Evolutionary conservation across 1,284 basidiomycete genomes (phyloP).

Genomic region (Tylopilus orsonianus): DNA sequence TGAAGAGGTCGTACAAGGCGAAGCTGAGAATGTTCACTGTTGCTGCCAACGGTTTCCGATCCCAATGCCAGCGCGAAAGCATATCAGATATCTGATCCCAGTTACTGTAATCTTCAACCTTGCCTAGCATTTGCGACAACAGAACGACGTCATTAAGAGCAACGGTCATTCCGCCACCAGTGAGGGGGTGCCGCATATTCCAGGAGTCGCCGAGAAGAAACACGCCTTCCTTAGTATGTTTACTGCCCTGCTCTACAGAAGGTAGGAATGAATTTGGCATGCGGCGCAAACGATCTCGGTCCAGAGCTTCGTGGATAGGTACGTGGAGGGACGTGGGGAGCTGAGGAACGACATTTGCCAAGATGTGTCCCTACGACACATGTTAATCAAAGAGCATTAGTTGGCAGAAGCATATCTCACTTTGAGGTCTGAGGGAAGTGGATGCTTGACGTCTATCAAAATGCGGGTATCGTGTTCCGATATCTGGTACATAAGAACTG

Average conservation of each 20-base stretch:
- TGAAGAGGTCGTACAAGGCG: slow-evolving; percentile 89
- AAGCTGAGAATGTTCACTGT: slow-evolving; percentile 91
- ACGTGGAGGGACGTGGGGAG: slow-evolving; percentile 71
- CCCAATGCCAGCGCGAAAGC: slow-evolving; percentile 81
- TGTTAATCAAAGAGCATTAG: slow-evolving; percentile 1
- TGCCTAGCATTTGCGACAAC: slow-evolving; percentile 61
- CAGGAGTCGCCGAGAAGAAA: slow-evolving; percentile 94
- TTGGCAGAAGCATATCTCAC: slow-evolving; percentile 37
- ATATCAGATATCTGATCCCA: slow-evolving; percentile 62
- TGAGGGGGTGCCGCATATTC: slow-evolving; percentile 99
- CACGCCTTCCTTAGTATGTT: slow-evolving; percentile 64
- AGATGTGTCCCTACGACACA: slow-evolving; percentile 59
- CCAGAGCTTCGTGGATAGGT: slow-evolving; percentile 62
- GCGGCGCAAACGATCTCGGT: slow-evolving; percentile 73
- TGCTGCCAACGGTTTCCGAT: slow-evolving; percentile 75
- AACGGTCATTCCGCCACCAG: slow-evolving; percentile 96
- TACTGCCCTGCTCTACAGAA: slow-evolving; percentile 73
- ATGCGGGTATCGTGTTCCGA: slow-evolving; percentile 82
- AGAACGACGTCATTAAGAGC: slow-evolving; percentile 84
- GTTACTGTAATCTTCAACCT: slow-evolving; percentile 51
- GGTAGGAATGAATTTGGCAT: slow-evolving; percentile 99
- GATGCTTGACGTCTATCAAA: slow-evolving; percentile 88
- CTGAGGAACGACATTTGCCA: slow-evolving; percentile 72
- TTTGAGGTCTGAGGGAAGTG: slow-evolving; percentile 82
- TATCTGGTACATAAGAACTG: slow-evolving; percentile 82